These are phyloP conservation scores for Deuterostichococcus epilithicus DNA, from an alignment of 139 green algal genomes.

Conservation along the genomic window DNA sequence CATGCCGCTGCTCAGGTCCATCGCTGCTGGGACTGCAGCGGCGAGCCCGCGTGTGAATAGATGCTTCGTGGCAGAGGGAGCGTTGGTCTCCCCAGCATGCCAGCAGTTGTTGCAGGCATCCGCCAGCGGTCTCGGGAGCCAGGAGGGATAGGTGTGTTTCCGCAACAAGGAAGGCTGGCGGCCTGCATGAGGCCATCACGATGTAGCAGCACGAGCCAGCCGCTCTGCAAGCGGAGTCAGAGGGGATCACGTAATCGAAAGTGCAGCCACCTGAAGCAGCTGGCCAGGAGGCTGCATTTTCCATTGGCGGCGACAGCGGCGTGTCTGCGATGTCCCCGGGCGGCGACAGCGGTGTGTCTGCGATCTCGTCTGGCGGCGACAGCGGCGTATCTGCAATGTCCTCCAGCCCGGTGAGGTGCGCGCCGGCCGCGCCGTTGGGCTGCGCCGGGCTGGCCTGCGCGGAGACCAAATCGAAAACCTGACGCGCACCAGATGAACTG, in stretches of 20 bases:
- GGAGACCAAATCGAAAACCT: too few relatives aligned
- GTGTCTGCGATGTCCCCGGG: background rate
- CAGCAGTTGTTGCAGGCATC: too few relatives aligned
- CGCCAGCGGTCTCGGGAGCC: too few relatives aligned
- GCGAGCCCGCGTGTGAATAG: too few relatives aligned
- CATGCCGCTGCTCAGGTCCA: background rate
- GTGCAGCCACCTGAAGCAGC: background rate
- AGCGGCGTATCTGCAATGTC: background rate
- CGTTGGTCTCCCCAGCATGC: too few relatives aligned
- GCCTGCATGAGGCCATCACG: too few relatives aligned
- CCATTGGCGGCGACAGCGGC: background rate
- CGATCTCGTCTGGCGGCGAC: background rate
- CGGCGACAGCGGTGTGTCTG: background rate
- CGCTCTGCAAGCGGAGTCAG: too few relatives aligned
- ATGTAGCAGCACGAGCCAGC: too few relatives aligned
- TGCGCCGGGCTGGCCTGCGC: background rate
- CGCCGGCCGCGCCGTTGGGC: background rate
- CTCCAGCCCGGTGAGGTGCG: background rate
- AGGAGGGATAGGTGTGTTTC: too few relatives aligned
- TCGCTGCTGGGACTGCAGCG: background rate
- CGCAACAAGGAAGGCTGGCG: too few relatives aligned
- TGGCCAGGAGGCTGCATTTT: background rate
- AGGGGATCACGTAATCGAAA: background rate
- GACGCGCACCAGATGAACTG: too few relatives aligned
- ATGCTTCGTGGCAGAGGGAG: too few relatives aligned